Evolutionary conservation across 2,329 filamentous ascomycete species (phyloP).

Genomic region (Talaromyces islandicus): DNA sequence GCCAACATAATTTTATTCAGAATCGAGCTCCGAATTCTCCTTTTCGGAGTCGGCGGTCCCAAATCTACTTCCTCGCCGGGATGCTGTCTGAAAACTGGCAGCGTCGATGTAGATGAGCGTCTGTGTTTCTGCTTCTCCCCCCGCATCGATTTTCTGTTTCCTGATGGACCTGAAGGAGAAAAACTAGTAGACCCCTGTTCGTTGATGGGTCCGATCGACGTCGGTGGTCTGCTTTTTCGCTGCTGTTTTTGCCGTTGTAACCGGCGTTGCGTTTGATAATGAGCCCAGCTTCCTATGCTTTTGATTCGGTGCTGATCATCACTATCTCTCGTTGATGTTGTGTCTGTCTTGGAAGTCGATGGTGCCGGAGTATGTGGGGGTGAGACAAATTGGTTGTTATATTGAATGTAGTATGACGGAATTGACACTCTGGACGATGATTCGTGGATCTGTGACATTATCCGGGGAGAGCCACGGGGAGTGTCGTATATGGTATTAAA

Average conservation of each 20-base stretch:
- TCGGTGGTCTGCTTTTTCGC: background rate
- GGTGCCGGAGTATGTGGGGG: background rate
- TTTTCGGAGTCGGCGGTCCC: background rate
- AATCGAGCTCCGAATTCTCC: conserved; percentile 6
- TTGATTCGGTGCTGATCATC: background rate
- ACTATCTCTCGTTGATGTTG: background rate
- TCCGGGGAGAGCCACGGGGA: background rate
- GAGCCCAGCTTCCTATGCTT: conserved; percentile 1
- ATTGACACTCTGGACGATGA: conserved; percentile 6
- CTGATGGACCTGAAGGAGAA: background rate
- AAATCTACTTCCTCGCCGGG: conserved; percentile 8
- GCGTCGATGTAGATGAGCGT: conserved; percentile 5
- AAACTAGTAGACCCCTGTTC: background rate
- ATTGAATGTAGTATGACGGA: conserved; percentile 2
- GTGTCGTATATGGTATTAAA: too few relatives aligned
- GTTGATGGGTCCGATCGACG: background rate
- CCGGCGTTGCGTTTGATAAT: background rate
- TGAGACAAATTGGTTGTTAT: conserved; percentile 2
- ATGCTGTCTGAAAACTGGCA: conserved; percentile 9
- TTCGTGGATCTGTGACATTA: background rate
- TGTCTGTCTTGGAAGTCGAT: background rate
- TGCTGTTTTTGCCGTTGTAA: background rate
- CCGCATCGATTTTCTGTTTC: background rate
- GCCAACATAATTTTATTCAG: background rate
- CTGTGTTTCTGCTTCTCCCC: background rate